phyloP scores from a whole-genome alignment of 176 grass and related monocot species.

The Eragrostis curvula region DNA sequence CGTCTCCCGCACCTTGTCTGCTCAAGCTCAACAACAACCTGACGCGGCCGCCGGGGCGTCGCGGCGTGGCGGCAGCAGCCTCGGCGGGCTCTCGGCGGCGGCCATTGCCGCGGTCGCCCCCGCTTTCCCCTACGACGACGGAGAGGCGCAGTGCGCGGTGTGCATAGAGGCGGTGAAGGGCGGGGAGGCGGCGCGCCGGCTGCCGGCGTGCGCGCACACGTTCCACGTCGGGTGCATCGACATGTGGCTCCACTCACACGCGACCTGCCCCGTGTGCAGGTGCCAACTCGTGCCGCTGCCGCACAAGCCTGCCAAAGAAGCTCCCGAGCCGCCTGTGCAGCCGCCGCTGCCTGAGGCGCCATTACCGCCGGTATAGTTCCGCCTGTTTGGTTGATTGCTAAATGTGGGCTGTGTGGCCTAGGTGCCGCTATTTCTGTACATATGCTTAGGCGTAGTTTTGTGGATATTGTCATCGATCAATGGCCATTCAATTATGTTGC shows the following conservation, averaged over 20 bases:
- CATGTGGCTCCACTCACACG: conserved; percentile 54
- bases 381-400: no score
- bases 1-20: background rate
- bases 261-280: conserved; percentile 73
- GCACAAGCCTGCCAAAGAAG: background rate
- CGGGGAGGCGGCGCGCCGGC: conserved; percentile 43
- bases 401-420: background rate
- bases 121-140: conserved; percentile 14
- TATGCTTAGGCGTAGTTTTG: no score
- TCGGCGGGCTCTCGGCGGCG: conserved; percentile 24
- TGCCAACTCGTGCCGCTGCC: conserved; percentile 33
- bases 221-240: conserved; percentile 76
- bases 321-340: background rate
- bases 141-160: conserved; percentile 39
- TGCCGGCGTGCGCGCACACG: conserved; percentile 62
- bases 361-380: conserved; percentile 36
- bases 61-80: background rate
- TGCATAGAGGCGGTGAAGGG: conserved; percentile 53
- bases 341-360: background rate
- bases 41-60: background rate
- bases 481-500: no score
- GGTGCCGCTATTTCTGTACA: no score
- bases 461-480: no score
- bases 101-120: conserved; percentile 28
- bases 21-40: no score